Evolutionary conservation across 1,284 basidiomycete species (phyloP).

Genomic region (Rhodofomes roseus): DNA sequence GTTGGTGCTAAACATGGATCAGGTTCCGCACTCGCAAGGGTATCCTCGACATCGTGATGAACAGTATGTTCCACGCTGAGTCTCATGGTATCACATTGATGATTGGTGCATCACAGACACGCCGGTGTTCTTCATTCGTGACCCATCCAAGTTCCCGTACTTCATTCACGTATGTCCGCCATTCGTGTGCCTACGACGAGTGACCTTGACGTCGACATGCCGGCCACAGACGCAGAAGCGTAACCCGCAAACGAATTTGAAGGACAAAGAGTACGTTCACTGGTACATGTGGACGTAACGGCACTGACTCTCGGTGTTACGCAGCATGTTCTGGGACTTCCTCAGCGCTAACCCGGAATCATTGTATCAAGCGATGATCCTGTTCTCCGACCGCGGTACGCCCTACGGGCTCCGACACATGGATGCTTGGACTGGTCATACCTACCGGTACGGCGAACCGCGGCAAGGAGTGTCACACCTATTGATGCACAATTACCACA

Average conservation of each 20-base stretch:
- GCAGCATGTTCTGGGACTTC: conserved; percentile 61
- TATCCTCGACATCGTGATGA: conserved; percentile 86
- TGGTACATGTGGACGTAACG: conserved; percentile 7
- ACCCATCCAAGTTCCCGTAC: conserved; percentile 79
- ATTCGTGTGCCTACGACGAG: neutral
- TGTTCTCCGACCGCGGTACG: conserved; percentile 88
- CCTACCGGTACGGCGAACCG: conserved; percentile 40
- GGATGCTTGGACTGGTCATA: conserved; percentile 90
- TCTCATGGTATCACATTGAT: neutral
- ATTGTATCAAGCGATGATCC: conserved; percentile 80
- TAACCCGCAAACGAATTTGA: conserved; percentile 84
- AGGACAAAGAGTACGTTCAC: conserved; percentile 42
- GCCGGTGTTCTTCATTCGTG: conserved; percentile 84
- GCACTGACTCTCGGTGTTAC: conserved; percentile 1
- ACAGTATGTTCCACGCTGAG: conserved; percentile 38
- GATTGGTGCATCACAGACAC: conserved; percentile 44
- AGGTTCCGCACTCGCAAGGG: conserved; percentile 70
- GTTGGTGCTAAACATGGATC: neutral
- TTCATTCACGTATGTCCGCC: conserved; percentile 69
- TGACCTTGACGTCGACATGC: too few relatives aligned
- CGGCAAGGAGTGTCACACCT: neutral
- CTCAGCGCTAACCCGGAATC: conserved; percentile 87
- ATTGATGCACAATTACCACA: conserved; percentile 25
- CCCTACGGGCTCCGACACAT: conserved; percentile 78
- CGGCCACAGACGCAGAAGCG: conserved; percentile 74